Conservation (phyloP, 306 rosid genomes). For the Trifolium pratense region DNA sequence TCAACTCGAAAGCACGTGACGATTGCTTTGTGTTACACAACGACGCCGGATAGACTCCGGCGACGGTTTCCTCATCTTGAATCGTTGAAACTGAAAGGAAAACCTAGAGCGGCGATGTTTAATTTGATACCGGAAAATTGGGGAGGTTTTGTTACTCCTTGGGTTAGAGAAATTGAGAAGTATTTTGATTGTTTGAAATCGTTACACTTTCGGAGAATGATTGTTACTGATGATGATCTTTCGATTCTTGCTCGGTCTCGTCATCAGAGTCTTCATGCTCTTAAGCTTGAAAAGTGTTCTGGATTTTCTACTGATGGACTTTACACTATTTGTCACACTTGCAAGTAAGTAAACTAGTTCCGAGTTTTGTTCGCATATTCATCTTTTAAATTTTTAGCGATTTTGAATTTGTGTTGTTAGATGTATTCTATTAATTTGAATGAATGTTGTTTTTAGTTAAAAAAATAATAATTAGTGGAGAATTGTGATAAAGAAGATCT, state of each 20-base stretch:
- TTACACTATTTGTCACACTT: constrained; percentile 58
- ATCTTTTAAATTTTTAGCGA: too few species aligned
- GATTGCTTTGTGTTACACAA: constrained; percentile 90
- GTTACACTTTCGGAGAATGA: constrained; percentile 92
- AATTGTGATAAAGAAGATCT: background rate
- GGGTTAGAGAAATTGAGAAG: constrained; percentile 72
- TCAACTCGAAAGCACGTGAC: constrained; percentile 93
- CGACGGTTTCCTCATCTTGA: constrained; percentile 73
- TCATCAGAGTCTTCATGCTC: constrained; percentile 67
- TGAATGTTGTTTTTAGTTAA: too few species aligned
- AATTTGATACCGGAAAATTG: constrained; percentile 94
- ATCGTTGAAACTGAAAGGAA: constrained; percentile 82
- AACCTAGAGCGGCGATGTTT: constrained; percentile 97
- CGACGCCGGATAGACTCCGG: constrained; percentile 73
- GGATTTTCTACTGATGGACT: constrained; percentile 95
- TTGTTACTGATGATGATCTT: constrained; percentile 85
- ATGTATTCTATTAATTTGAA: too few species aligned
- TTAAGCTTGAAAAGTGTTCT: constrained; percentile 91
- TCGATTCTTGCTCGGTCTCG: constrained; percentile 65
- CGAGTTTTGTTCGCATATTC: too few species aligned
- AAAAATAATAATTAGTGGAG: too few species aligned
- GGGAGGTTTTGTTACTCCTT: constrained; percentile 91
- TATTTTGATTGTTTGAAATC: constrained; percentile 70
- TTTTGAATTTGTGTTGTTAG: too few species aligned
- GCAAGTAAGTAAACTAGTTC: constrained; percentile 59